Evolutionary conservation across 306 rosid species (phyloP).

Genomic region (Benincasa hispida): DNA sequence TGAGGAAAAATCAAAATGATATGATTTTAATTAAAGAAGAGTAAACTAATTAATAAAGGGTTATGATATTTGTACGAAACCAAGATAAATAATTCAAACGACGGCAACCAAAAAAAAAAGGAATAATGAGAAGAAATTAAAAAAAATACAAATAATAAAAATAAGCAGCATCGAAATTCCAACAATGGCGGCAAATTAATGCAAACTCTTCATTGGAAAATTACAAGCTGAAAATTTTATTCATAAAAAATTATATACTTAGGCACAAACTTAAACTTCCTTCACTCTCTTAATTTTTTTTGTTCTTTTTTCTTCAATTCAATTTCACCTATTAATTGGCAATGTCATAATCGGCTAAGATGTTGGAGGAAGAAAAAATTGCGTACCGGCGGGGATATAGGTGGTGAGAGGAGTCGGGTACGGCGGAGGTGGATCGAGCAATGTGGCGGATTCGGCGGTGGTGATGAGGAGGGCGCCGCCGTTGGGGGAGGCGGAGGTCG

Average conservation of each 20-base stretch:
- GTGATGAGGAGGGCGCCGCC: conserved; percentile 23
- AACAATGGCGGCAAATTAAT: conserved; percentile 1
- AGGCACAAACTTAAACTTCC: background rate
- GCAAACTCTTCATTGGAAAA: background rate
- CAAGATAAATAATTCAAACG: background rate
- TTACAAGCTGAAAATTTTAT: background rate
- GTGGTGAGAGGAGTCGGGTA: conserved; percentile 41
- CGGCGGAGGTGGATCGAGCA: conserved; percentile 39
- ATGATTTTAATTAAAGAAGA: background rate
- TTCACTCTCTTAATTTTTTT: background rate
- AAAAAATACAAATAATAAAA: background rate
- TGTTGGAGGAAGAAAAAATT: conserved; percentile 63
- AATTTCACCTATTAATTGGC: background rate
- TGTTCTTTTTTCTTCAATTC: background rate
- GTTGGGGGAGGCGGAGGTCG: conserved; percentile 19
- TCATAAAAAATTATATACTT: conserved; percentile 1
- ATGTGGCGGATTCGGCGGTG: conserved; percentile 14
- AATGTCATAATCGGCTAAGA: conserved; percentile 13
- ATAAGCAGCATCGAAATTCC: background rate
- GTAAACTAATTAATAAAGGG: background rate
- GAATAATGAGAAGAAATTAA: background rate
- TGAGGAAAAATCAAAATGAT: background rate
- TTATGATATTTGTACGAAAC: conserved; percentile 1
- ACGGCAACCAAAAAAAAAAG: background rate
- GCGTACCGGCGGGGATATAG: conserved; percentile 63